Evolutionary conservation across 2,329 filamentous ascomycete species (phyloP).

Genomic region (Chaetothyriales sp.): DNA sequence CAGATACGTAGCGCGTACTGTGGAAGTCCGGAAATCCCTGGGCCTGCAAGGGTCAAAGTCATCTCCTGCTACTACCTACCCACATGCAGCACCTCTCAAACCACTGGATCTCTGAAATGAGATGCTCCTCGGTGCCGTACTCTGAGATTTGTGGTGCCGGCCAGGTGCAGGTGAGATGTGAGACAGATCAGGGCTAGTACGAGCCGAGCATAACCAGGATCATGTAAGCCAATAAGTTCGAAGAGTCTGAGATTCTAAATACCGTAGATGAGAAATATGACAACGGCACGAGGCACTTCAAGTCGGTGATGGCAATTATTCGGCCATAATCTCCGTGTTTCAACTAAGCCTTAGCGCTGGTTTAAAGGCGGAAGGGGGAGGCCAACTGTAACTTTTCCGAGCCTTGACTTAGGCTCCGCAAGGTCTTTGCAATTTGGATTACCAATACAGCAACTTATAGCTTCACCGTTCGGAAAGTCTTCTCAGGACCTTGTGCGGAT

Average conservation of each 20-base stretch:
- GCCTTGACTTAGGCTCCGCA: too few species aligned
- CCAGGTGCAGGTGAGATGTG: background rate
- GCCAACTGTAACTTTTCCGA: background rate
- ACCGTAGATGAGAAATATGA: background rate
- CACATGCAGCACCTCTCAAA: too few species aligned
- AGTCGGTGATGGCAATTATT: background rate
- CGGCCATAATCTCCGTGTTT: background rate
- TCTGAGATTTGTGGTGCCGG: background rate
- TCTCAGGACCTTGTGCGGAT: too few species aligned
- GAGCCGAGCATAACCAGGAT: background rate
- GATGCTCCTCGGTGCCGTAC: too few species aligned
- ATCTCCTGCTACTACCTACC: background rate
- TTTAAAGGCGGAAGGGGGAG: background rate
- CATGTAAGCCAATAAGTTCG: background rate
- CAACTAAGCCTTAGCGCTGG: background rate
- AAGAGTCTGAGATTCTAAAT: background rate
- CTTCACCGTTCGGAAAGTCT: too few species aligned
- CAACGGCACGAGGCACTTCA: background rate
- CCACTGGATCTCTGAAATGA: too few species aligned
- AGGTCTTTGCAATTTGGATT: too few species aligned
- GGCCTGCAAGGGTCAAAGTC: background rate
- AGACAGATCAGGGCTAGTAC: background rate
- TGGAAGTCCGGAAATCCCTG: too few species aligned
- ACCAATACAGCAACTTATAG: too few species aligned
- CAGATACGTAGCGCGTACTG: background rate